Conservation (phyloP, 768 basidiomycete genomes). For the Lentinula sp. region DNA sequence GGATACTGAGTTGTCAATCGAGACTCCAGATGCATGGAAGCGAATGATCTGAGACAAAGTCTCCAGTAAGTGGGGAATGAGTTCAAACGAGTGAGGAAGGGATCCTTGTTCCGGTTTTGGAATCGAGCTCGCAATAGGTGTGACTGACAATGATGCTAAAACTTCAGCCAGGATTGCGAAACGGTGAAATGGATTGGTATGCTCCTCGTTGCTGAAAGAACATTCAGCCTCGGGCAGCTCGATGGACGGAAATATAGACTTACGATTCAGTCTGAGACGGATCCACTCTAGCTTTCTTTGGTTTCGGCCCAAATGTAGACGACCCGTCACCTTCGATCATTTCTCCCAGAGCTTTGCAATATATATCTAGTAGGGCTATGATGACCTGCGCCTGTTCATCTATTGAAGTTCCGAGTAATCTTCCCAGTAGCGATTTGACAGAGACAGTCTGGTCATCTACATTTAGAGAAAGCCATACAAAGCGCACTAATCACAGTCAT, state of each 20-base stretch:
- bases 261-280: conserved; percentile 30
- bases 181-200: conserved; percentile 33
- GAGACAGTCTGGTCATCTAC: background rate
- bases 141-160: conserved; percentile 35
- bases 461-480: background rate
- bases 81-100: conserved; percentile 63
- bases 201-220: conserved; percentile 14
- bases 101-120: conserved; percentile 19
- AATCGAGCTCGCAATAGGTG: background rate
- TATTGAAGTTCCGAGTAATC: background rate
- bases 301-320: conserved; percentile 42
- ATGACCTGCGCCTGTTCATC: background rate
- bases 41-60: conserved; percentile 56
- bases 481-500: background rate
- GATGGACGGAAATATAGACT: background rate
- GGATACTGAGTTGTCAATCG: background rate
- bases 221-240: conserved; percentile 7
- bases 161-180: conserved; percentile 65
- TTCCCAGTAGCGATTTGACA: background rate
- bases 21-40: conserved; percentile 28
- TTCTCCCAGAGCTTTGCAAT: conserved; percentile 44
- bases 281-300: conserved; percentile 63
- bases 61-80: conserved; percentile 69
- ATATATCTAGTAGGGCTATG: conserved; percentile 28
- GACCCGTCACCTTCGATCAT: conserved; percentile 42